These are phyloP conservation scores for Chrysosporium keratinophilum DNA, from an alignment of 2,329 filamentous ascomycete species.

Conservation along the genomic window DNA sequence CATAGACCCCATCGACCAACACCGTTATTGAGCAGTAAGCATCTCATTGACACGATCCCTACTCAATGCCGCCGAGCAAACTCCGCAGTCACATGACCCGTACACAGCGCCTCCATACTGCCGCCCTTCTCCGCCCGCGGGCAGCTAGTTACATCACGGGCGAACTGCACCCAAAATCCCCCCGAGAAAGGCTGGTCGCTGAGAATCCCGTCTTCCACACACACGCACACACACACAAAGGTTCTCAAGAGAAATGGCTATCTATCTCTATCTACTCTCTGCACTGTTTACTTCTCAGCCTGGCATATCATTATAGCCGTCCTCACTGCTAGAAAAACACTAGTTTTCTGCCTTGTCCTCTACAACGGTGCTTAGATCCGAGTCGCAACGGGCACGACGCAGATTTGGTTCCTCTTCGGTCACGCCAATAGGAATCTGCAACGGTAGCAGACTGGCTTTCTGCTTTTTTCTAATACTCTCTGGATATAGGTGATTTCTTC, in stretches of 20 bases:
- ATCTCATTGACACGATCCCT: too few species aligned
- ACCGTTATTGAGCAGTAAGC: too few species aligned
- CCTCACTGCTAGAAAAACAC: not conserved
- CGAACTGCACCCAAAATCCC: not conserved
- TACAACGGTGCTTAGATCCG: not conserved
- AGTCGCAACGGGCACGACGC: not conserved
- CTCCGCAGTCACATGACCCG: not conserved
- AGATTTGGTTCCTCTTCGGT: not conserved
- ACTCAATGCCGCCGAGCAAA: not conserved
- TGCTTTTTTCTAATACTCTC: not conserved
- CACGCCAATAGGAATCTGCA: not conserved
- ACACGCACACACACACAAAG: not conserved
- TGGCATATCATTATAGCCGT: not conserved
- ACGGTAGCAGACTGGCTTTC: not conserved
- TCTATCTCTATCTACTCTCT: not conserved
- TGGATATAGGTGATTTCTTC: not conserved
- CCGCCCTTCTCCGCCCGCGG: slow-evolving; percentile 2
- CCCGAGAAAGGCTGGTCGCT: not conserved
- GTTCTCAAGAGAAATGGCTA: not conserved
- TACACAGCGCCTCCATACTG: not conserved
- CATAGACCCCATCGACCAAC: too few species aligned
- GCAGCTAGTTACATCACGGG: slow-evolving; percentile 9
- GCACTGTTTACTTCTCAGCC: not conserved
- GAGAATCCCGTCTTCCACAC: not conserved
- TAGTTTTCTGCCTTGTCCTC: not conserved